Base-by-base conservation (phyloP, 306 rosid species). In the Hippophae tibetana region DNA sequence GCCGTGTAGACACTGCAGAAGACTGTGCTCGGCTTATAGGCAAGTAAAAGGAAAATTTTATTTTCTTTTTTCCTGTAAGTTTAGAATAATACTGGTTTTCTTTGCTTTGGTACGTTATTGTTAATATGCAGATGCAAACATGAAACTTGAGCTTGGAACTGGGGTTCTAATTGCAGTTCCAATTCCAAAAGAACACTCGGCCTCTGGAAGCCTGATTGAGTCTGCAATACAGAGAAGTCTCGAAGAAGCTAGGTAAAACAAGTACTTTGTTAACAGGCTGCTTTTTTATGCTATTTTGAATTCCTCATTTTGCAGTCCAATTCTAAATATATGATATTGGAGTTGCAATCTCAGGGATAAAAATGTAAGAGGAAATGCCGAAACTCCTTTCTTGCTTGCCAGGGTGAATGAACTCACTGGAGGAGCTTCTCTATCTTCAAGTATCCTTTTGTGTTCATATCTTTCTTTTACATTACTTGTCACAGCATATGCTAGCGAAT, bases 141-240 rank as follows among this genome's bases (percentile, higher is more conserved):
- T 18, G 69, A 83, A 74, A 50, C 96, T 85, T 66, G 76, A 72
- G 71, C 87, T 85, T 52, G 89, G 84, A 76, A 74, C 82, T 45
- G 95, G 98, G 62, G 71, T 90, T 70, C 71, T 90, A 66, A 77
- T 90, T 59, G 87, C 89, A 42, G 95, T 87, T 74, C 98, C 94
- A 50, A 87, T 90, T 73, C 98, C 94, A 47, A 78, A 63, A 63
- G 95, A 87, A 63, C 86, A 90, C 51, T 70, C 86, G 0, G 67
- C 92, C 56, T 81, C 96, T 52, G 98, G 98, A 71, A 79, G 73
- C 62, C 52, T 74, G 57, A 90, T 87, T 60, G 96, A 87, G 65
- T 77, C 86, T 68, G 86, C 94, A 67, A 87, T 86, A 63, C 81
- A 87, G 25, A 76, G 58, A 58, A 89, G 96, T 42, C 86, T 87